phyloP scores from a whole-genome alignment of 176 grass and related monocot species.

The Alloteropsis semialata region DNA sequence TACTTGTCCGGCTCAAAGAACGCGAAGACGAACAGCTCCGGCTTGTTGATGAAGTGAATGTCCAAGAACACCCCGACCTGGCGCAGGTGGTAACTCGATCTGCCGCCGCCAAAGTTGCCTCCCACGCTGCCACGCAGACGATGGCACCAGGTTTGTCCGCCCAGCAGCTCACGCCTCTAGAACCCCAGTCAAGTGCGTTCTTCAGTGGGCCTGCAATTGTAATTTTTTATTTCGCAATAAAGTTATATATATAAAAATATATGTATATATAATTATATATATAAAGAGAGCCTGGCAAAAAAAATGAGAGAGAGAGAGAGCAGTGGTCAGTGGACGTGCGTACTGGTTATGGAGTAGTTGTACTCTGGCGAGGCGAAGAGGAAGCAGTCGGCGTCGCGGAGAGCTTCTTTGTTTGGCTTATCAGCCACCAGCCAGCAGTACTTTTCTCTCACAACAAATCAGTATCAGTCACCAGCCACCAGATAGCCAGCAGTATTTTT shows the following conservation, averaged over 20 bases:
- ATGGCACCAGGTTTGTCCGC: conserved; percentile 59
- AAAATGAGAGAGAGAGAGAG: no score
- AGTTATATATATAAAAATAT: no score
- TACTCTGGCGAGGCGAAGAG: conserved; percentile 59
- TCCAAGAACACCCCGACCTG: conserved; percentile 62
- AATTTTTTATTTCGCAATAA: background rate
- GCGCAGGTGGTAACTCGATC: conserved; percentile 49
- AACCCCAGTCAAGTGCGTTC: conserved; percentile 75
- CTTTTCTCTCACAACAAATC: no score
- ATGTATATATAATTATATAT: no score
- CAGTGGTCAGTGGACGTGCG: no score
- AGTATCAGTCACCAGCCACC: no score
- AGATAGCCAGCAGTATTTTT: no score
- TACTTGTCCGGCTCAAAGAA: conserved; percentile 39
- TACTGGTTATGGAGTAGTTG: conserved; percentile 62
- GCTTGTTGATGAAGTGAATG: conserved; percentile 83
- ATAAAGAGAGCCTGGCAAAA: no score
- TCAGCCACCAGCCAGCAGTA: no score
- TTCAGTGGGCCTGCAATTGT: conserved; percentile 41
- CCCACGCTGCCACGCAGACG: conserved; percentile 44
- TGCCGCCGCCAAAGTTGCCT: conserved; percentile 43
- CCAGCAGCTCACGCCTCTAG: conserved; percentile 43
- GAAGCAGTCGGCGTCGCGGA: conserved; percentile 42
- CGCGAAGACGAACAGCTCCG: conserved; percentile 47
- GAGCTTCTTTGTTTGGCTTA: no score